Evolutionary conservation across 2,329 filamentous ascomycete genomes (phyloP).

Genomic region (Thielaviopsis ethacetica): DNA sequence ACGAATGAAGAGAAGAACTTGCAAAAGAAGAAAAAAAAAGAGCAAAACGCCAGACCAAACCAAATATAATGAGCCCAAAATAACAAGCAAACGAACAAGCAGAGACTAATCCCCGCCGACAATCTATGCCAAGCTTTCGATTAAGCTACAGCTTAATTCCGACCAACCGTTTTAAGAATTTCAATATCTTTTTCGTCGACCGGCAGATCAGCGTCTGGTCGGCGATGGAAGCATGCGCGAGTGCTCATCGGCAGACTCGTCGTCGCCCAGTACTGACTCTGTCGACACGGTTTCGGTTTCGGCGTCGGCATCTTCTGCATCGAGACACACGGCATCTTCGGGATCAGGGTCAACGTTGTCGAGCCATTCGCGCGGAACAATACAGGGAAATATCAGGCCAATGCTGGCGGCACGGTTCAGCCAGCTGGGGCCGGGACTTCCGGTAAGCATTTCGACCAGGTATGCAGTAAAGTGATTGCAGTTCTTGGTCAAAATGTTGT

Average conservation of each 20-base stretch:
- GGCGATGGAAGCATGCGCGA: conserved; percentile 15
- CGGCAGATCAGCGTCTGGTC: not conserved
- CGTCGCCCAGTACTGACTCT: conserved; percentile 40
- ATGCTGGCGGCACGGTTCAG: conserved; percentile 74
- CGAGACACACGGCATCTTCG: conserved; percentile 52
- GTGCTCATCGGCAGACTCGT: conserved; percentile 24
- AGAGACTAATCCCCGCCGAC: not conserved
- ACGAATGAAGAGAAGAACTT: not conserved
- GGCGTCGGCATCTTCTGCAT: conserved; percentile 52
- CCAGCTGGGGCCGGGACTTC: conserved; percentile 54
- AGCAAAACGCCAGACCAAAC: not conserved
- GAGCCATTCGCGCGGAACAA: conserved; percentile 72
- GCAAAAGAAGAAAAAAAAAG: not conserved
- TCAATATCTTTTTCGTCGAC: not conserved
- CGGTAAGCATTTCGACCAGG: conserved; percentile 57
- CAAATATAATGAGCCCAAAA: not conserved
- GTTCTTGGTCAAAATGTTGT: conserved; percentile 70
- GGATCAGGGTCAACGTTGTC: conserved; percentile 61
- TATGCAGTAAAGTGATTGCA: conserved; percentile 80
- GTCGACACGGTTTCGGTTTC: conserved; percentile 31
- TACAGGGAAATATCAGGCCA: conserved; percentile 62
- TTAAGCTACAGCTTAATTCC: not conserved
- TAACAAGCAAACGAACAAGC: not conserved
- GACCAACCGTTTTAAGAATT: not conserved
- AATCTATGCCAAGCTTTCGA: not conserved